Evolutionary conservation across 805 yeast species (phyloP).

Genomic region (Candida berthetii): DNA sequence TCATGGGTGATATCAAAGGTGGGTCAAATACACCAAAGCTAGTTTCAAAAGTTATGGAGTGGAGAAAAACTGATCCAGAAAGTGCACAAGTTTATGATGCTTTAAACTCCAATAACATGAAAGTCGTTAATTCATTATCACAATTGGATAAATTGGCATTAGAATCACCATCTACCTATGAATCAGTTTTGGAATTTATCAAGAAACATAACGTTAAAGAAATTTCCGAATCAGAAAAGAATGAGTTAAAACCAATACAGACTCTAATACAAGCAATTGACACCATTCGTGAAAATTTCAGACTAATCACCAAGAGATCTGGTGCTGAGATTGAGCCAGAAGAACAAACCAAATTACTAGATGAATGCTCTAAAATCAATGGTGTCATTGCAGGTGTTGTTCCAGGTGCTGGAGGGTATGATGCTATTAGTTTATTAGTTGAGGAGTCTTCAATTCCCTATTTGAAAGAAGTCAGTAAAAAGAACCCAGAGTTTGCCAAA

Average conservation of each 20-base stretch:
- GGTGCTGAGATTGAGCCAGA: constrained; percentile 89
- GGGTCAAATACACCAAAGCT: constrained; percentile 95
- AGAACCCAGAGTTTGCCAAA: constrained; percentile 26
- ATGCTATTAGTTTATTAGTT: constrained; percentile 77
- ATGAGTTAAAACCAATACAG: constrained; percentile 19
- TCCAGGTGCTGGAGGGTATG: constrained; percentile 98
- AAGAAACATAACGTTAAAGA: constrained; percentile 6
- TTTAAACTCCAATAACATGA: constrained; percentile 54
- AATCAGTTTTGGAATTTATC: constrained; percentile 14
- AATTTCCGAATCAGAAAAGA: constrained; percentile 1
- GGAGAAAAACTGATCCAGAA: constrained; percentile 53
- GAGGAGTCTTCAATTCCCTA: constrained; percentile 34
- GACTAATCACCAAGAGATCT: constrained; percentile 52
- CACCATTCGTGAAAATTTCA: constrained; percentile 51
- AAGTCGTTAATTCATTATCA: constrained; percentile 43
- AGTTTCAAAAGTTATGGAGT: constrained; percentile 66
- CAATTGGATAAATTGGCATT: constrained; percentile 28
- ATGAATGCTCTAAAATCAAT: constrained; percentile 44
- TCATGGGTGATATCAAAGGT: constrained; percentile 91
- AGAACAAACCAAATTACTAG: constrained; percentile 64
- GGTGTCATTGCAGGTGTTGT: constrained; percentile 96
- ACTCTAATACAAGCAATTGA: constrained; percentile 33
- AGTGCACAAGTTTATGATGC: constrained; percentile 46
- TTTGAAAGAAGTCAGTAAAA: constrained; percentile 22
- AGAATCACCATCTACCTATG: constrained; percentile 30